A percentile compares a stretch with the other conserved stretches of the same genome.
Evolutionary conservation across 257 asterid species (phyloP).

Genomic region (Solanum pennellii): DNA sequence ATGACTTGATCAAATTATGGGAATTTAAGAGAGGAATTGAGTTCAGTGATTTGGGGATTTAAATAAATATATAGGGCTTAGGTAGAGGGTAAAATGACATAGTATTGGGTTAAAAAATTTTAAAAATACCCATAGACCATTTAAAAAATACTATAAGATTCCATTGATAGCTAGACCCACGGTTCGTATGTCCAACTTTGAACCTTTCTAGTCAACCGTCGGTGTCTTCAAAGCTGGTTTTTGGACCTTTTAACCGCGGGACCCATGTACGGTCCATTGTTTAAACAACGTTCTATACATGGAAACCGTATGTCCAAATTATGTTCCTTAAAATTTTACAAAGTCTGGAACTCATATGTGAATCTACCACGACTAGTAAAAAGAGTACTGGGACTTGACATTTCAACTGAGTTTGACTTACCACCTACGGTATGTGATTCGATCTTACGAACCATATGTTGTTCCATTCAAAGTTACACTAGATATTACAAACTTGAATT

Average conservation of each 20-base stretch:
- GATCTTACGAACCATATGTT: neutral
- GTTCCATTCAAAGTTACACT: neutral
- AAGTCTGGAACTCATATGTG: neutral
- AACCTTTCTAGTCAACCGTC: neutral
- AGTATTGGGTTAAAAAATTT: neutral
- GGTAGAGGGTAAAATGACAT: neutral
- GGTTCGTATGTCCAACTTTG: neutral
- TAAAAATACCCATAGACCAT: neutral
- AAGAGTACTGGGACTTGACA: neutral
- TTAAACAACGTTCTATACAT: too few species aligned
- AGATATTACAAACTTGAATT: neutral
- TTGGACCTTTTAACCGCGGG: neutral
- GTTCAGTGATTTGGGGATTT: neutral
- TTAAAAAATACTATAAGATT: too few species aligned
- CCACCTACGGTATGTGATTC: too few species aligned
- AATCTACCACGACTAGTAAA: neutral
- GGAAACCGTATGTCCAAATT: neutral
- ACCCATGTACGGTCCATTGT: neutral
- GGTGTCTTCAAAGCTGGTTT: neutral
- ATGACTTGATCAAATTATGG: neutral
- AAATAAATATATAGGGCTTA: neutral
- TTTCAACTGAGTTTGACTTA: neutral
- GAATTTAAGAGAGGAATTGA: neutral
- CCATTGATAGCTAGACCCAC: accelerated
- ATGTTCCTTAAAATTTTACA: neutral